These are phyloP conservation scores for Rhodotorula sp. DNA, from an alignment of 1,284 basidiomycete species.

Conservation along the genomic window DNA sequence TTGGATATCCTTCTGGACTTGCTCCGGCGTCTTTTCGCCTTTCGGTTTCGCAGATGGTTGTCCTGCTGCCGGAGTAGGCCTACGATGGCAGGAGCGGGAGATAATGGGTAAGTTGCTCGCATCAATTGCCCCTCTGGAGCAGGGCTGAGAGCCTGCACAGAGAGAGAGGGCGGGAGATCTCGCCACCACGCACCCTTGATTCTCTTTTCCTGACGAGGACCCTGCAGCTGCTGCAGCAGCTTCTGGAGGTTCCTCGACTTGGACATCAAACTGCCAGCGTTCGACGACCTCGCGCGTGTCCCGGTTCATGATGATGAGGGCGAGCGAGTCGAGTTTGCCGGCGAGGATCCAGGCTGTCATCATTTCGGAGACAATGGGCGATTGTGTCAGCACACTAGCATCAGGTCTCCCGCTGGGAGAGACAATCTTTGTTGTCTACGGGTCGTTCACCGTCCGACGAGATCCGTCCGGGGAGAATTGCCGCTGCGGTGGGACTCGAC, in stretches of 20 bases:
- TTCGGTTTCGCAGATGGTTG: slow-evolving; percentile 33
- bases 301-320: slow-evolving; percentile 92
- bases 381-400: slow-evolving; percentile 5
- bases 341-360: slow-evolving; percentile 70
- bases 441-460: too few species aligned
- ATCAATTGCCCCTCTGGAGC: too few species aligned
- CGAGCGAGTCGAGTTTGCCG: slow-evolving; percentile 66
- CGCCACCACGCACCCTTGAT: slow-evolving; percentile 18
- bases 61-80: slow-evolving; percentile 52
- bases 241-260: slow-evolving; percentile 57
- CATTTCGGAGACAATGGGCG: too few species aligned
- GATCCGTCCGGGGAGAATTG: too few species aligned
- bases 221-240: background rate
- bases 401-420: background rate
- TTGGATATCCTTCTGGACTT: slow-evolving; percentile 95
- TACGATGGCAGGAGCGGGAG: slow-evolving; percentile 43
- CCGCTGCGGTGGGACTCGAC: too few species aligned
- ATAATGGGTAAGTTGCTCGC: too few species aligned
- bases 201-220: slow-evolving; percentile 34
- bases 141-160: too few species aligned
- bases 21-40: slow-evolving; percentile 65
- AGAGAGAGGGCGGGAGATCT: too few species aligned
- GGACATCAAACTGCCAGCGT: slow-evolving; percentile 97
- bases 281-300: slow-evolving; percentile 89
- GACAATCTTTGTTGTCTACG: too few species aligned